A percentile compares a stretch with the other conserved stretches of the same genome.
Evolutionary conservation across 352 stramenopile species (phyloP).

Genomic region (Halophytophthora polymorphica): DNA sequence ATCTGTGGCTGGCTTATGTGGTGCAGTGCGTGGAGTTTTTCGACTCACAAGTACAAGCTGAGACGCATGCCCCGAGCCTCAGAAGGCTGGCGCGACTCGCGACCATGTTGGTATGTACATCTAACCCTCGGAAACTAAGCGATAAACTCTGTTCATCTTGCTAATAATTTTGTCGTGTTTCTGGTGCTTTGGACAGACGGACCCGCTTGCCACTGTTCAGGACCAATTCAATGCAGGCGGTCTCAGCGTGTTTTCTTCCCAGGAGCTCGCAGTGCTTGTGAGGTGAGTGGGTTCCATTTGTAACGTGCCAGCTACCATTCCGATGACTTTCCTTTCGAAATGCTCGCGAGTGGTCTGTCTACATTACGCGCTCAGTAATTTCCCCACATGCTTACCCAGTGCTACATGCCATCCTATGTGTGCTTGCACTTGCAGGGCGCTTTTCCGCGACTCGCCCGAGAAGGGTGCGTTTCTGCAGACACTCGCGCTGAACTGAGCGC

Average conservation of each 20-base stretch:
- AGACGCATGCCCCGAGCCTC: slow-evolving; percentile 48
- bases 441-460: slow-evolving; percentile 63
- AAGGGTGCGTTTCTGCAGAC: slow-evolving; percentile 41
- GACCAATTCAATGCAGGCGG: slow-evolving; percentile 50
- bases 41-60: slow-evolving; percentile 41
- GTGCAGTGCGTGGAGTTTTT: slow-evolving; percentile 48
- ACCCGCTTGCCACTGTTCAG: slow-evolving; percentile 53
- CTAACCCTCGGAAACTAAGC: too few relatives aligned
- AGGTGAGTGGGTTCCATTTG: slow-evolving; percentile 26
- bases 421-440: slow-evolving; percentile 26
- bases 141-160: not conserved
- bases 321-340: too few relatives aligned
- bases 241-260: slow-evolving; percentile 35
- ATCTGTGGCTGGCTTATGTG: not conserved
- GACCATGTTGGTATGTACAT: slow-evolving; percentile 42
- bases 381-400: too few relatives aligned
- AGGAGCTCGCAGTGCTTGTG: slow-evolving; percentile 43
- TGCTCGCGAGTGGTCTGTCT: too few relatives aligned
- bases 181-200: slow-evolving; percentile 30
- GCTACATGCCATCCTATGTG: too few relatives aligned
- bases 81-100: slow-evolving; percentile 47
- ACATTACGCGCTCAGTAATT: not conserved
- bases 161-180: not conserved
- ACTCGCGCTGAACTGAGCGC: slow-evolving; percentile 15
- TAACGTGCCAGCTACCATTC: not conserved